phyloP scores from a whole-genome alignment of 108 stramenopile species.

The Poteriospumella lacustris region DNA sequence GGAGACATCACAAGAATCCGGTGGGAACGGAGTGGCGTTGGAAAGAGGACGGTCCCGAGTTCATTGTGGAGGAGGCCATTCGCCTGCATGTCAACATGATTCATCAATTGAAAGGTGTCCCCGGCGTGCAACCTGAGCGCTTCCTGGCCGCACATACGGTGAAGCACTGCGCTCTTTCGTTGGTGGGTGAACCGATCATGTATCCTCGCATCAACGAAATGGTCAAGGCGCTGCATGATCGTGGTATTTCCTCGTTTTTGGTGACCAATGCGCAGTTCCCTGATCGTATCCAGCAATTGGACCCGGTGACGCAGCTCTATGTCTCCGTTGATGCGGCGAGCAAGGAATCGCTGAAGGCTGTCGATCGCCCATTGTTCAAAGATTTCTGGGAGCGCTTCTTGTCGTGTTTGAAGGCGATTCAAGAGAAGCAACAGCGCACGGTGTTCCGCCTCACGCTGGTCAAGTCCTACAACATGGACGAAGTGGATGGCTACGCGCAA shows the following conservation, averaged over 20 bases:
- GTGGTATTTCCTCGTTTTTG: conserved; percentile 82
- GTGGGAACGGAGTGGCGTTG: conserved; percentile 93
- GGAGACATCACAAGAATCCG: conserved; percentile 97
- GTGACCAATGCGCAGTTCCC: conserved; percentile 97
- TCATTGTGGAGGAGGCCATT: conserved; percentile 81
- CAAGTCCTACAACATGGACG: conserved; percentile 83
- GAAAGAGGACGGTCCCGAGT: conserved; percentile 80
- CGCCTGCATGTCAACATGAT: conserved; percentile 76
- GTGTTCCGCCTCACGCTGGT: conserved; percentile 91
- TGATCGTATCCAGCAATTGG: conserved; percentile 68
- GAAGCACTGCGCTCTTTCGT: conserved; percentile 69
- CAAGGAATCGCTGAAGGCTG: conserved; percentile 62
- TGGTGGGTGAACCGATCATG: conserved; percentile 79
- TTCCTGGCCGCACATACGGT: conserved; percentile 84
- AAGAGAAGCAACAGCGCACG: conserved; percentile 81
- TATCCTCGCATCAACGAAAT: conserved; percentile 89
- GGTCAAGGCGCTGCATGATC: conserved; percentile 70
- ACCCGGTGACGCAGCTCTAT: conserved; percentile 83
- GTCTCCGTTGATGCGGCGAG: conserved; percentile 88
- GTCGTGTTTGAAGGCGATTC: conserved; percentile 61
- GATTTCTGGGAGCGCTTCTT: conserved; percentile 92
- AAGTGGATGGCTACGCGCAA: conserved; percentile 30
- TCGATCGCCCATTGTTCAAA: conserved; percentile 24
- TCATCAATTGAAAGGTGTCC: conserved; percentile 84
- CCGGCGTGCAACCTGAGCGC: conserved; percentile 81